phyloP scores from a whole-genome alignment of 805 yeast species.

The Starmerella apicola region DNA sequence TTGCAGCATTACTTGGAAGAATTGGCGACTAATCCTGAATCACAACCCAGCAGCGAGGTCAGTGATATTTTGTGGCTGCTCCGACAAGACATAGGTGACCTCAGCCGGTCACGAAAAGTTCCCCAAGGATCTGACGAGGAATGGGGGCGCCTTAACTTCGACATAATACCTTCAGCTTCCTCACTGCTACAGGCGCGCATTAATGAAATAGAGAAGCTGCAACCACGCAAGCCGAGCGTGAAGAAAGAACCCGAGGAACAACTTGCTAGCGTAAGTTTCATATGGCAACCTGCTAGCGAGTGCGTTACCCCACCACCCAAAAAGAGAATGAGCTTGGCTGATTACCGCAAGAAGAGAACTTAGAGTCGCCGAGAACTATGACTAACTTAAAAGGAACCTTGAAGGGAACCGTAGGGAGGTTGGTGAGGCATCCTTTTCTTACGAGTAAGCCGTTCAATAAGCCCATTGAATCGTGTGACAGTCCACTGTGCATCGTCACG shows the following conservation, averaged over 20 bases:
- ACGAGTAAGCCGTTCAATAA: neutral
- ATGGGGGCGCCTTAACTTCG: slow-evolving; percentile 6
- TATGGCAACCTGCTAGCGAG: slow-evolving; percentile 16
- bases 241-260: neutral
- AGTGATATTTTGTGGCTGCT: slow-evolving; percentile 11
- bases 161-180: too few species aligned
- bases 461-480: slow-evolving; percentile 1
- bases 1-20: slow-evolving; percentile 35
- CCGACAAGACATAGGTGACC: neutral
- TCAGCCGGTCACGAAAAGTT: neutral
- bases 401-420: too few species aligned
- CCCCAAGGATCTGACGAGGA: slow-evolving; percentile 8
- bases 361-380: neutral
- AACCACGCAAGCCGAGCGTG: too few species aligned
- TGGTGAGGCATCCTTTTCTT: neutral
- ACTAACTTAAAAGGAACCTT: too few species aligned
- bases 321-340: slow-evolving; percentile 20
- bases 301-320: slow-evolving; percentile 12
- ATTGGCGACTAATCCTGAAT: neutral
- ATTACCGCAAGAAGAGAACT: slow-evolving; percentile 16
- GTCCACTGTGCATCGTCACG: slow-evolving; percentile 17
- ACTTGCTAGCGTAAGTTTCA: neutral
- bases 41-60: too few species aligned
- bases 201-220: neutral
- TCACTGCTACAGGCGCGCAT: neutral